Percentiles rank a stretch among this genome's conserved stretches.
Evolutionary conservation across 1,139 yeast genomes (phyloP).

Genomic region (Zygosaccharomyces sapae): DNA sequence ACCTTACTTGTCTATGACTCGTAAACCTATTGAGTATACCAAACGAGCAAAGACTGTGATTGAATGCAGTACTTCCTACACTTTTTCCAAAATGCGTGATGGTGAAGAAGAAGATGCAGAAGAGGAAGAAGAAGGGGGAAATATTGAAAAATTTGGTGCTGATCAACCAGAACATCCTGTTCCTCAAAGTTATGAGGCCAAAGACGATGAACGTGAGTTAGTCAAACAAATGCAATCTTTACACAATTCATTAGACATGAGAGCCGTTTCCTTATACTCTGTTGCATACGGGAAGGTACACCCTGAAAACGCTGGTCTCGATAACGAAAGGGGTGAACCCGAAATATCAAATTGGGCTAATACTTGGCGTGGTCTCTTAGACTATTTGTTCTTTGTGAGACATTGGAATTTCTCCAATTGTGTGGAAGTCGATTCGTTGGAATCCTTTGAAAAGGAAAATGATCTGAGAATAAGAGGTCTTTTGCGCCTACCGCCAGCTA

Average conservation of each 20-base stretch:
- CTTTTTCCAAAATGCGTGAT: slow-evolving; percentile 45
- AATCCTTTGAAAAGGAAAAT: slow-evolving; percentile 41
- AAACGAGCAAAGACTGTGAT: slow-evolving; percentile 52
- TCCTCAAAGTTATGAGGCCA: slow-evolving; percentile 48
- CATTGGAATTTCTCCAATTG: slow-evolving; percentile 45
- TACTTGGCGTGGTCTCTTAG: slow-evolving; percentile 80
- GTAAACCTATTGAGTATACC: slow-evolving; percentile 54
- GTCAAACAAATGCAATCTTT: slow-evolving; percentile 48
- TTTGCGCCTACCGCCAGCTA: slow-evolving; percentile 62
- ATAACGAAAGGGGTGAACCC: slow-evolving; percentile 69
- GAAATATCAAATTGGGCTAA: slow-evolving; percentile 90
- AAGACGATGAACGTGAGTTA: slow-evolving; percentile 44
- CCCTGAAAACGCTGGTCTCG: slow-evolving; percentile 63
- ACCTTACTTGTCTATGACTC: slow-evolving; percentile 71
- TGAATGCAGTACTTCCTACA: slow-evolving; percentile 58
- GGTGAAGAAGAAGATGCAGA: slow-evolving; percentile 39
- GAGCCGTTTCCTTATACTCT: slow-evolving; percentile 72
- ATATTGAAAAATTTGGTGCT: slow-evolving; percentile 44
- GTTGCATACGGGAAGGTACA: slow-evolving; percentile 64
- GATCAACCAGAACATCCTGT: slow-evolving; percentile 58
- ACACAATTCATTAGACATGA: slow-evolving; percentile 53
- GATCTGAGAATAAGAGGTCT: slow-evolving; percentile 48
- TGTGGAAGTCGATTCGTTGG: slow-evolving; percentile 41
- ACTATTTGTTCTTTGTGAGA: slow-evolving; percentile 65
- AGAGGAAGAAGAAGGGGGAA: slow-evolving; percentile 43